These are phyloP conservation scores for Psilocybe cubensis DNA, from an alignment of 768 basidiomycete species.

Conservation along the genomic window DNA sequence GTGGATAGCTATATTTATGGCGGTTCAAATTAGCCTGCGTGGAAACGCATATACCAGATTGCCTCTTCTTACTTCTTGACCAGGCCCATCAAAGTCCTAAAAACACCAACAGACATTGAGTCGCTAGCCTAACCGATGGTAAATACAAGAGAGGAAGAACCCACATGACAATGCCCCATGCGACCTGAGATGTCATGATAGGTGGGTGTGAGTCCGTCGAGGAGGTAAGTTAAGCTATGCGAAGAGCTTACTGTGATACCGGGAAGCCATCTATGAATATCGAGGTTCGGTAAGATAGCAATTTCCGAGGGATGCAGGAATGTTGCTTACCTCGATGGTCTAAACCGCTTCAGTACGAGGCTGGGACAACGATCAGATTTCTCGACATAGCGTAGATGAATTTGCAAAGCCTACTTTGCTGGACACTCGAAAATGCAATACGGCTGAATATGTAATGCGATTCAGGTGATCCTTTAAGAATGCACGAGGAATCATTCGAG, in stretches of 20 bases:
- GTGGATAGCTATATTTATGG: constrained; percentile 52
- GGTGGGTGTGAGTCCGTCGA: no score
- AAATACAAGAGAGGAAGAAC: constrained; percentile 16
- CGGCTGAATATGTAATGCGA: no score
- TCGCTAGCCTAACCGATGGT: constrained; percentile 4
- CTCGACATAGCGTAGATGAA: not conserved
- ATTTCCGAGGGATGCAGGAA: not conserved
- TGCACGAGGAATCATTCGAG: no score
- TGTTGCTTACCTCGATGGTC: constrained; percentile 57
- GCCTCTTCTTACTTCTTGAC: constrained; percentile 67
- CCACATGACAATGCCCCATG: constrained; percentile 70
- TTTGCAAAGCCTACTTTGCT: constrained; percentile 52
- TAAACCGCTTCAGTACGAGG: constrained; percentile 62
- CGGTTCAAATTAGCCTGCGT: not conserved
- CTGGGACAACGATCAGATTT: constrained; percentile 24
- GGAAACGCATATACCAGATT: not conserved
- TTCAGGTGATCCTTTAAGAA: no score
- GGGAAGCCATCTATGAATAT: constrained; percentile 58
- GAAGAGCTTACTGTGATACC: constrained; percentile 52
- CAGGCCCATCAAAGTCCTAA: constrained; percentile 66
- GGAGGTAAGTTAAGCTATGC: no score
- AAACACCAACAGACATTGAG: constrained; percentile 1
- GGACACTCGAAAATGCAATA: constrained; percentile 72
- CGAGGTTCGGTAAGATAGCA: constrained; percentile 8
- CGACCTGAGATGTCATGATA: no score